phyloP scores from a whole-genome alignment of 2,329 filamentous ascomycete species.

The Epicoccum nigrum region DNA sequence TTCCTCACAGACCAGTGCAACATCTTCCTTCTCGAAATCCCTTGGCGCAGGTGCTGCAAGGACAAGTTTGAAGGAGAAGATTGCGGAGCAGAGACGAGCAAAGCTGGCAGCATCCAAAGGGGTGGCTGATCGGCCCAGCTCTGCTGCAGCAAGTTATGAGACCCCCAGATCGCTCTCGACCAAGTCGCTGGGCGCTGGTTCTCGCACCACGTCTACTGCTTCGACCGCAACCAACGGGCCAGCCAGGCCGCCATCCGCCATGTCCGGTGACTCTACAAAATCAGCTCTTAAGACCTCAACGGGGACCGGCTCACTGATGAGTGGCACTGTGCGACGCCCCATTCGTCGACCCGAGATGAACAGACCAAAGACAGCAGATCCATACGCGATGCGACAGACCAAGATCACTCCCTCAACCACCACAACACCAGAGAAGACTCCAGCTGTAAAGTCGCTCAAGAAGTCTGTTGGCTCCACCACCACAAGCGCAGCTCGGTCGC shows the following conservation, averaged over 20 bases:
- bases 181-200: constrained; percentile 37
- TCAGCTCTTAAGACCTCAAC: constrained; percentile 40
- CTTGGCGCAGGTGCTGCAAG: constrained; percentile 56
- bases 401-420: constrained; percentile 57
- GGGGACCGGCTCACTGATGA: constrained; percentile 57
- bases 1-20: constrained; percentile 56
- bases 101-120: constrained; percentile 51
- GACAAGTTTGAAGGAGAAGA: constrained; percentile 76
- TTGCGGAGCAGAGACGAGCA: constrained; percentile 77
- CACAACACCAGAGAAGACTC: constrained; percentile 54
- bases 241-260: constrained; percentile 46
- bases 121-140: constrained; percentile 61
- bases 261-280: constrained; percentile 43
- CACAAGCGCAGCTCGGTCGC: constrained; percentile 40
- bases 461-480: constrained; percentile 36
- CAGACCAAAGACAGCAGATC: constrained; percentile 61
- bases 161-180: constrained; percentile 50
- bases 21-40: constrained; percentile 50
- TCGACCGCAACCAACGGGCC: constrained; percentile 38
- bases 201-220: constrained; percentile 36
- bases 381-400: constrained; percentile 52
- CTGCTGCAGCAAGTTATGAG: constrained; percentile 61
- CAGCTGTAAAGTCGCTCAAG: constrained; percentile 46
- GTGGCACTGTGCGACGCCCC: constrained; percentile 64
- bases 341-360: constrained; percentile 52